Evolutionary conservation across 345 rosid species (phyloP), one percentile per base, ranked within the genome.

Genomic region (Sisymbrium irio): DNA sequence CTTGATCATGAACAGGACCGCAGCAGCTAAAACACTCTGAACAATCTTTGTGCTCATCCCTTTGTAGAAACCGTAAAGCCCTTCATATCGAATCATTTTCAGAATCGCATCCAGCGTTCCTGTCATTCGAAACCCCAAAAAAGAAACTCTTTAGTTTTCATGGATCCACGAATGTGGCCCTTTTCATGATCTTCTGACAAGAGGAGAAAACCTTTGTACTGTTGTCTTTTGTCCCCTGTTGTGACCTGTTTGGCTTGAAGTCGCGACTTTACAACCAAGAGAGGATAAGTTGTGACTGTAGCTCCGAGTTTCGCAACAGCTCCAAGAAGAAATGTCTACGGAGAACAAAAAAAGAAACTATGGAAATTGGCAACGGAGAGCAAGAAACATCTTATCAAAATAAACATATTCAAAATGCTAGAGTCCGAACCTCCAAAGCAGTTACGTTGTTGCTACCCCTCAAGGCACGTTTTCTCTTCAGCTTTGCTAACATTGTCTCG

Each of bases 261-360:
- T 73, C 99, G 81, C 2, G 99, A 72, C 93, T 92, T 95, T 40
- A 95, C 97, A 60, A 95, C 99, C 4, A 89, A 81, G 69, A 95
- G 94, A 71, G 99, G 99, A 84, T 95, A 92, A 35, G 97, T 95
- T 45, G 89, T 86, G 37, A 90, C 82, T 57, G 99, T 95, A 49
- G 99, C 99, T 76, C 97, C 99, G 10, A 95, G 98, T 85, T 95
- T 95, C 46, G 99, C 99, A 78, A 92, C 45, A 76, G 99, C 98
- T 79, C 99, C 99, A 30, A 95, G 90, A 51, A 95, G 84, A 82
- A 95, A 95, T 77, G 87, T 83, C 99, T 90, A 67, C n/a, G 68
- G 80, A 7, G 22, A 33, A 33, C 2, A 9, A 17, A 17, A 7
- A 0, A 11, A 6, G 18, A 42, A 30, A 15, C 10, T n/a, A 39